Conservation (phyloP, 169 alveolate species). For the Cryptosporidium parvum region DNA sequence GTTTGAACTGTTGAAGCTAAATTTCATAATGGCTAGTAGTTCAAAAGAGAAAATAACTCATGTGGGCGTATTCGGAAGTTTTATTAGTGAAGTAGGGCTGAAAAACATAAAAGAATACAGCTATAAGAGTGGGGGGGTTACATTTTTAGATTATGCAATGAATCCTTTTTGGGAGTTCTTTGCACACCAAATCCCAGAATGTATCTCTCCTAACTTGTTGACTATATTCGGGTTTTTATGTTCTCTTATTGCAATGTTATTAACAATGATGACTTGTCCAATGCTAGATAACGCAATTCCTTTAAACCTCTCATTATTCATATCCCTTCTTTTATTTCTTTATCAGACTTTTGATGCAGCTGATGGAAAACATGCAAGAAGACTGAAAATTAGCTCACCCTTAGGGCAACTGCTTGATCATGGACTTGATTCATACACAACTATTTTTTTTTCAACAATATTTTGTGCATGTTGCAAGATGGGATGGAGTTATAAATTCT, state of each 20-base stretch:
- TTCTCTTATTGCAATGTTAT: constrained; percentile 35
- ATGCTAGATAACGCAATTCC: constrained; percentile 16
- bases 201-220: constrained; percentile 49
- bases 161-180: constrained; percentile 66
- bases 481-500: constrained; percentile 42
- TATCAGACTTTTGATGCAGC: constrained; percentile 79
- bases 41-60: neutral
- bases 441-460: constrained; percentile 52
- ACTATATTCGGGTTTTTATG: constrained; percentile 54
- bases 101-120: constrained; percentile 16
- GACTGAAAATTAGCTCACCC: constrained; percentile 78
- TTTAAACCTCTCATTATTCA: neutral
- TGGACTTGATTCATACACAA: constrained; percentile 79
- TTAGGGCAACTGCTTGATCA: constrained; percentile 83
- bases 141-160: constrained; percentile 47
- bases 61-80: constrained; percentile 47
- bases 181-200: constrained; percentile 22
- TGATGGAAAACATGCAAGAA: constrained; percentile 83
- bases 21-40: neutral
- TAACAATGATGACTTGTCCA: constrained; percentile 1
- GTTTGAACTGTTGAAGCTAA: neutral
- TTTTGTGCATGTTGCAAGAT: constrained; percentile 21
- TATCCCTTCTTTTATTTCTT: constrained; percentile 50
- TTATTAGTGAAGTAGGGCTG: constrained; percentile 37
- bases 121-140: constrained; percentile 45